Evolutionary conservation across 2,329 filamentous ascomycete genomes (phyloP).

Genomic region (Cordyceps sp.): DNA sequence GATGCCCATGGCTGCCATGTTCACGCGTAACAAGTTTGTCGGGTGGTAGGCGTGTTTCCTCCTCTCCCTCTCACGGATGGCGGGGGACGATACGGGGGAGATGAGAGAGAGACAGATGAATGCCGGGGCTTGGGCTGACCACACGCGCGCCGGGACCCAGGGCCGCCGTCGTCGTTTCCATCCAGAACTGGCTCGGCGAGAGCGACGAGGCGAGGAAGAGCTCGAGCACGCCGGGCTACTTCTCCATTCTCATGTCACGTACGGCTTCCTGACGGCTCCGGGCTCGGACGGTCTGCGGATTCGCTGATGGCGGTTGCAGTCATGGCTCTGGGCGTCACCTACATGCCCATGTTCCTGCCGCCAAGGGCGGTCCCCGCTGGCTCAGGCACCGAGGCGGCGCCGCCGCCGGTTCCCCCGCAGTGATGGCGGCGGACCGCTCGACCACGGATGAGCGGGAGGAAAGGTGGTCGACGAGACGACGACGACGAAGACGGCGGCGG

Average conservation of each 20-base stretch:
- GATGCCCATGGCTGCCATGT: conserved; percentile 90
- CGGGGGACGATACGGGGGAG: neutral
- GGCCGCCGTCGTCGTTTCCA: conserved; percentile 56
- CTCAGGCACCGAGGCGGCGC: conserved; percentile 16
- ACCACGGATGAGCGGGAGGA: neutral
- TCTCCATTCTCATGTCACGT: conserved; percentile 69
- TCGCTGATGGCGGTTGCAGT: conserved; percentile 20
- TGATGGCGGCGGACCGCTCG: too few relatives aligned
- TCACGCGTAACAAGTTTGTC: conserved; percentile 73
- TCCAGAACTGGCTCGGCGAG: conserved; percentile 66
- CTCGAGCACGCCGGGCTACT: conserved; percentile 47
- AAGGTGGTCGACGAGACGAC: too few relatives aligned
- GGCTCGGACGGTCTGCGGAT: neutral
- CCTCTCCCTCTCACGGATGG: neutral
- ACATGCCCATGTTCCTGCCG: conserved; percentile 33
- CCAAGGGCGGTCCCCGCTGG: conserved; percentile 12
- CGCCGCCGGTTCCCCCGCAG: conserved; percentile 5
- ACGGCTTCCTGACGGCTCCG: conserved; percentile 20
- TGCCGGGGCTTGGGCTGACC: neutral
- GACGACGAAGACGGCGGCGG: too few relatives aligned
- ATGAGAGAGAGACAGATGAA: neutral
- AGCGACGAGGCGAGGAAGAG: conserved; percentile 49
- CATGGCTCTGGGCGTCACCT: conserved; percentile 39
- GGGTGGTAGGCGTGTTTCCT: conserved; percentile 36
- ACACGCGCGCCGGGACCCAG: too few relatives aligned